phyloP scores from a whole-genome alignment of 352 stramenopile genomes.

The Phytophthora hibernalis region DNA sequence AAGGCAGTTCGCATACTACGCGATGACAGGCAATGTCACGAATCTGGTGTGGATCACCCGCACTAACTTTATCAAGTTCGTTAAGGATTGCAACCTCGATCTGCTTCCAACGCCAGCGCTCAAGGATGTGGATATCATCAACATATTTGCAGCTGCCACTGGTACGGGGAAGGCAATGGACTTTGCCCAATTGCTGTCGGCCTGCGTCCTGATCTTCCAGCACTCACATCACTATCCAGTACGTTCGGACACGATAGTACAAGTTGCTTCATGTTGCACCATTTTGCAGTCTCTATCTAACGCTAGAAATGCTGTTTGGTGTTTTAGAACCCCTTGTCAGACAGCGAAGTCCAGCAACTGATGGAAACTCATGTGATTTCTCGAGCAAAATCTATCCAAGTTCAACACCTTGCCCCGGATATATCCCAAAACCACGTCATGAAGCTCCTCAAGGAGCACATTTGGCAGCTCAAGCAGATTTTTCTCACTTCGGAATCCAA shows the following conservation, averaged over 20 bases:
- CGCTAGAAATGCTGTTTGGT: neutral
- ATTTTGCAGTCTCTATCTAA: neutral
- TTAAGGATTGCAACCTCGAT: constrained; percentile 66
- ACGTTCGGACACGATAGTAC: neutral
- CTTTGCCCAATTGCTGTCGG: constrained; percentile 59
- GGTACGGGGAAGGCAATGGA: constrained; percentile 51
- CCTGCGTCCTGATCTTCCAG: constrained; percentile 56
- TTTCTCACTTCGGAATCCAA: constrained; percentile 75
- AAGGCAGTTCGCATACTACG: constrained; percentile 74
- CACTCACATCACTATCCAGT: constrained; percentile 40
- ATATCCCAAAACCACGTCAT: constrained; percentile 73
- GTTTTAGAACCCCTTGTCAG: constrained; percentile 15
- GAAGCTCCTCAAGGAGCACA: constrained; percentile 68
- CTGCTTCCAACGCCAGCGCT: constrained; percentile 37
- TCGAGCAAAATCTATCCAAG: constrained; percentile 58
- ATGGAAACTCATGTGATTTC: constrained; percentile 62
- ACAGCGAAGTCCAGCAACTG: constrained; percentile 48
- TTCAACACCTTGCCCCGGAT: constrained; percentile 71
- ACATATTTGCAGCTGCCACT: constrained; percentile 50
- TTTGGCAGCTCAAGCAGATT: constrained; percentile 81
- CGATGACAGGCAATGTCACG: constrained; percentile 63
- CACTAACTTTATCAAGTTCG: constrained; percentile 72
- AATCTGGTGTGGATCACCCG: constrained; percentile 72
- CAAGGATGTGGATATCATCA: constrained; percentile 63
- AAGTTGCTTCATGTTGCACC: neutral